Conservation (phyloP, 2,329 filamentous ascomycete species). For the Daldinia eschscholtzii region DNA sequence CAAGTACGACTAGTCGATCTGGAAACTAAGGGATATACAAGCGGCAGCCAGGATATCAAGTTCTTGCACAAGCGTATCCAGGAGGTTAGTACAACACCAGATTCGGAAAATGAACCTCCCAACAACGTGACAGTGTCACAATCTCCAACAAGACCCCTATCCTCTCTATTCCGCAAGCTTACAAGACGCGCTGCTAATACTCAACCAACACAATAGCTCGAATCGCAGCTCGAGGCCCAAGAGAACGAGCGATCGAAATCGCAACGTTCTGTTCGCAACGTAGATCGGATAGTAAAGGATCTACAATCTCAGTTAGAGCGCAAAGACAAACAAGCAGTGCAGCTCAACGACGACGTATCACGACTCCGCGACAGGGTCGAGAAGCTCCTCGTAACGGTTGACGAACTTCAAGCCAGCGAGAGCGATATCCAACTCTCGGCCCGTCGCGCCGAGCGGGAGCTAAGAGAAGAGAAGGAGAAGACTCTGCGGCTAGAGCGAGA, state of each 20-base stretch:
- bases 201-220: slow-evolving; percentile 71
- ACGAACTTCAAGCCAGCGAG: slow-evolving; percentile 92
- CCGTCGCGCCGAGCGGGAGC: slow-evolving; percentile 88
- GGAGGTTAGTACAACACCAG: slow-evolving; percentile 74
- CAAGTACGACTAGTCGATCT: slow-evolving; percentile 92
- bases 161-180: slow-evolving; percentile 43
- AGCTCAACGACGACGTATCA: slow-evolving; percentile 84
- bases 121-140: slow-evolving; percentile 19
- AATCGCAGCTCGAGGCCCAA: slow-evolving; percentile 86
- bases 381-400: slow-evolving; percentile 88
- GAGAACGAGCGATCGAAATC: slow-evolving; percentile 83
- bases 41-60: slow-evolving; percentile 92
- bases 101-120: slow-evolving; percentile 19
- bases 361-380: slow-evolving; percentile 92
- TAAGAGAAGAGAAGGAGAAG: slow-evolving; percentile 90
- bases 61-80: slow-evolving; percentile 95
- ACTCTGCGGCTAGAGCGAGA: slow-evolving; percentile 86
- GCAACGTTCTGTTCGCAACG: slow-evolving; percentile 88
- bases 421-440: slow-evolving; percentile 83
- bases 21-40: slow-evolving; percentile 97
- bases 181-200: slow-evolving; percentile 49
- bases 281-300: slow-evolving; percentile 94
- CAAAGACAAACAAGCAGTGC: slow-evolving; percentile 86
- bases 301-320: slow-evolving; percentile 92
- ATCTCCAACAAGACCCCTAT: slow-evolving; percentile 42